phyloP scores from a whole-genome alignment of 2,329 filamentous ascomycete species.

The Neonectria sp. region DNA sequence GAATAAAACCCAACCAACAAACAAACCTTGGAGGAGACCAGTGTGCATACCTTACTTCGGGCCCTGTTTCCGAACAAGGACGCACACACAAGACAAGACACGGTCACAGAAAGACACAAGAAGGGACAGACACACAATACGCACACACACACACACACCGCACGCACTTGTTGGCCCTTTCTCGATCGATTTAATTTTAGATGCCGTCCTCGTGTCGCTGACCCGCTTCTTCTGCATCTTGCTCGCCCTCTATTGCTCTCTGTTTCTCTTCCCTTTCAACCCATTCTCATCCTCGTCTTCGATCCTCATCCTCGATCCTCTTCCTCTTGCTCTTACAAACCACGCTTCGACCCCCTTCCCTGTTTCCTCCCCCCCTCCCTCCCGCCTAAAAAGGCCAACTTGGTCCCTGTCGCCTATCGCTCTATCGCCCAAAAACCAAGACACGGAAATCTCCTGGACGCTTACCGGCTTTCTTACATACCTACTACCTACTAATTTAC shows the following conservation, averaged over 20 bases:
- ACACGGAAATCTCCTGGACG: conserved; percentile 30
- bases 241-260: conserved; percentile 21
- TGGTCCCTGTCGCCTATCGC: conserved; percentile 23
- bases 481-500: conserved; percentile 18
- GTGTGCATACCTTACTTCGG: background rate
- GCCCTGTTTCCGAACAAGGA: background rate
- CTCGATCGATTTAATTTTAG: conserved; percentile 37
- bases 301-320: conserved; percentile 28
- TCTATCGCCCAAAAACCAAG: conserved; percentile 25
- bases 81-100: conserved; percentile 3
- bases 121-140: background rate
- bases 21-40: conserved; percentile 6
- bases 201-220: conserved; percentile 40
- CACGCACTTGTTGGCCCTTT: conserved; percentile 2
- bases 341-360: conserved; percentile 17
- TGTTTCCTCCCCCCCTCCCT: conserved; percentile 15
- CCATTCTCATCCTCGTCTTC: conserved; percentile 8
- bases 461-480: conserved; percentile 26
- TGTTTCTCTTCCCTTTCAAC: conserved; percentile 31
- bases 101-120: conserved; percentile 3
- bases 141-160: background rate
- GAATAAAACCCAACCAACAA: background rate
- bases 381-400: conserved; percentile 17
- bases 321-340: conserved; percentile 21
- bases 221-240: conserved; percentile 40